These are phyloP conservation scores for Sextonia rubra DNA, from an alignment of 164 flowering plant species.

Conservation along the genomic window DNA sequence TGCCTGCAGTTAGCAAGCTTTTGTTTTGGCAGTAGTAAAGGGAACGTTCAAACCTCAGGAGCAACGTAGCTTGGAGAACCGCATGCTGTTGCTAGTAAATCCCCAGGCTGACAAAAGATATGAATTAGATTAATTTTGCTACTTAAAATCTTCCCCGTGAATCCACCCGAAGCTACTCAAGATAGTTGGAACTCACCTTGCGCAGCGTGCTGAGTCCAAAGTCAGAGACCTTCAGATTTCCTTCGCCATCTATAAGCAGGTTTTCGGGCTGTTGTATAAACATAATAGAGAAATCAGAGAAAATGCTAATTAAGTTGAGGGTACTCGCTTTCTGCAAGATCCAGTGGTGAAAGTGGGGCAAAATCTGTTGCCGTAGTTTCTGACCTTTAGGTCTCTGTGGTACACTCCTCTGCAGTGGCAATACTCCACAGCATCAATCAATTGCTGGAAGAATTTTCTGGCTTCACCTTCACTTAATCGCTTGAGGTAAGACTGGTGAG, in stretches of 20 bases:
- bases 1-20: not conserved
- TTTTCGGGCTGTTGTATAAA: constrained; percentile 63
- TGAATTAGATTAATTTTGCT: not conserved
- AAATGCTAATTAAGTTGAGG: constrained; percentile 6
- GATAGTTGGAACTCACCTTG: constrained; percentile 31
- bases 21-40: too few species aligned
- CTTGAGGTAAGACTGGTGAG: constrained; percentile 39
- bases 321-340: not conserved
- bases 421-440: constrained; percentile 79
- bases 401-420: constrained; percentile 83
- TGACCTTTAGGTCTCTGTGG: constrained; percentile 89
- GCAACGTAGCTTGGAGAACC: constrained; percentile 84
- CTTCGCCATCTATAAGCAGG: constrained; percentile 65
- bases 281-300: not conserved
- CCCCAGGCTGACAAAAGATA: constrained; percentile 44
- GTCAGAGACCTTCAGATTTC: constrained; percentile 75
- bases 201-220: constrained; percentile 71
- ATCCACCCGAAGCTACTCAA: not conserved
- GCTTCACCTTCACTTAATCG: constrained; percentile 60
- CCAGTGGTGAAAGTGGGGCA: not conserved
- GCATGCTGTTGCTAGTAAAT: constrained; percentile 54
- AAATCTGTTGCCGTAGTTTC: not conserved
- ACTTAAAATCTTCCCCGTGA: not conserved
- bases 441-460: constrained; percentile 75
- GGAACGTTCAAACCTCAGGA: constrained; percentile 48